Conservation (phyloP, 495 filamentous ascomycete species). For the Glonium stellatum region DNA sequence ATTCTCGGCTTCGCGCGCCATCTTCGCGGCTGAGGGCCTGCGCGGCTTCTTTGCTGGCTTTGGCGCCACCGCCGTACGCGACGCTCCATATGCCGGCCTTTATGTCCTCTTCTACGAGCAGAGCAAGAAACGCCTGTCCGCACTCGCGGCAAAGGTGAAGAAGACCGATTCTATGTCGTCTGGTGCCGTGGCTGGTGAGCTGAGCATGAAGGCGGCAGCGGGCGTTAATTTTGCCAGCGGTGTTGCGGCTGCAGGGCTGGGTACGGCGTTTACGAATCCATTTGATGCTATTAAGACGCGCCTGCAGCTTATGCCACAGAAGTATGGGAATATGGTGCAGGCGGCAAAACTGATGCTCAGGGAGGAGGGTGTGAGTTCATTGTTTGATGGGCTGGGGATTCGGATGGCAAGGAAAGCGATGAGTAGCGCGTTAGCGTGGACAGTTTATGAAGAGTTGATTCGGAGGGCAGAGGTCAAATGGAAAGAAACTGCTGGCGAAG, state of each 20-base stretch:
- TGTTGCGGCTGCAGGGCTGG: conserved; percentile 68
- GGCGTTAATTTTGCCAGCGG: conserved; percentile 81
- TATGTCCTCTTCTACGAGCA: conserved; percentile 96
- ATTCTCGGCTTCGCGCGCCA: conserved; percentile 62
- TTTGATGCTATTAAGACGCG: conserved; percentile 96
- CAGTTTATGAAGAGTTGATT: conserved; percentile 90
- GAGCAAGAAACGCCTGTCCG: conserved; percentile 59
- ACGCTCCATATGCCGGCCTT: conserved; percentile 90
- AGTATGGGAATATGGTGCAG: conserved; percentile 79
- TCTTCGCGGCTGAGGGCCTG: conserved; percentile 63
- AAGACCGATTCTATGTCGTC: too few species aligned
- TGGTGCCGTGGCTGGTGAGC: neutral
- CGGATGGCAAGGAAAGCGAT: conserved; percentile 87
- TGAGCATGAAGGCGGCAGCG: conserved; percentile 36
- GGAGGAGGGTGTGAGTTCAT: conserved; percentile 71
- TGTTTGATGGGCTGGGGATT: conserved; percentile 82
- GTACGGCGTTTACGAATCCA: conserved; percentile 85
- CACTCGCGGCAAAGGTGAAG: conserved; percentile 25
- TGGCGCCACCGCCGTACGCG: conserved; percentile 85
- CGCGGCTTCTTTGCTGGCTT: conserved; percentile 89
- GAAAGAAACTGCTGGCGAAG: conserved; percentile 25
- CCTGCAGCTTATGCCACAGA: conserved; percentile 77
- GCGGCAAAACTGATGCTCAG: conserved; percentile 67
- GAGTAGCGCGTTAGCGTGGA: conserved; percentile 90
- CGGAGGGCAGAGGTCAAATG: conserved; percentile 62